Conservation (phyloP, 2,329 filamentous ascomycete species). For the Diaporthe longicolla region DNA sequence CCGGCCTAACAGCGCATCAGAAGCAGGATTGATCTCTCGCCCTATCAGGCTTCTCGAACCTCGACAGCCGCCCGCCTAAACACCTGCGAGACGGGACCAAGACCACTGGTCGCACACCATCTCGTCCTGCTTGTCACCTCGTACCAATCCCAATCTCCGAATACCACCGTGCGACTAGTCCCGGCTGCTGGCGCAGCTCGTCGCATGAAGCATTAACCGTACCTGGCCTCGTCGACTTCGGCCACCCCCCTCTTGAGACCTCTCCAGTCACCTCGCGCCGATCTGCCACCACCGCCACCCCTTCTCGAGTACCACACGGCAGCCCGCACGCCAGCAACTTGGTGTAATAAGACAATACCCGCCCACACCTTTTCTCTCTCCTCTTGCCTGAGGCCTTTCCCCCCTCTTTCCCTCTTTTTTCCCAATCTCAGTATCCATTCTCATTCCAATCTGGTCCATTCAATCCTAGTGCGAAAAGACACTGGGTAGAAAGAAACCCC, state of each 20-base stretch:
- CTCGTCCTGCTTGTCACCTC: constrained; percentile 19
- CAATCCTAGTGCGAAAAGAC: constrained; percentile 5
- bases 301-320: constrained; percentile 36
- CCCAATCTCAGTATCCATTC: background rate
- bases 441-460: constrained; percentile 7
- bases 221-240: constrained; percentile 39
- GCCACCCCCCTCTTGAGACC: constrained; percentile 39
- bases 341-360: constrained; percentile 42
- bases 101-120: constrained; percentile 39
- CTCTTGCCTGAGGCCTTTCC: constrained; percentile 8
- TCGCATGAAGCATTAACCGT: constrained; percentile 41
- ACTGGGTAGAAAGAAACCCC: background rate
- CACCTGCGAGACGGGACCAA: constrained; percentile 37
- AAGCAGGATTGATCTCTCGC: background rate
- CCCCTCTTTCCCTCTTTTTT: constrained; percentile 21
- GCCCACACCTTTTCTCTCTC: constrained; percentile 35
- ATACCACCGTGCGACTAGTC: constrained; percentile 23
- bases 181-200: constrained; percentile 19
- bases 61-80: constrained; percentile 35
- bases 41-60: constrained; percentile 33
- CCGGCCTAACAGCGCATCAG: constrained; percentile 38
- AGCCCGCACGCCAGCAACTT: constrained; percentile 40
- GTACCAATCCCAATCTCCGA: constrained; percentile 33
- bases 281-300: constrained; percentile 34
- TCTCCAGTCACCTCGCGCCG: constrained; percentile 41